Evolutionary conservation across 1,139 yeast species (phyloP), one percentile per base, ranked within the genome.

Genomic region (Taphrina pruni): DNA sequence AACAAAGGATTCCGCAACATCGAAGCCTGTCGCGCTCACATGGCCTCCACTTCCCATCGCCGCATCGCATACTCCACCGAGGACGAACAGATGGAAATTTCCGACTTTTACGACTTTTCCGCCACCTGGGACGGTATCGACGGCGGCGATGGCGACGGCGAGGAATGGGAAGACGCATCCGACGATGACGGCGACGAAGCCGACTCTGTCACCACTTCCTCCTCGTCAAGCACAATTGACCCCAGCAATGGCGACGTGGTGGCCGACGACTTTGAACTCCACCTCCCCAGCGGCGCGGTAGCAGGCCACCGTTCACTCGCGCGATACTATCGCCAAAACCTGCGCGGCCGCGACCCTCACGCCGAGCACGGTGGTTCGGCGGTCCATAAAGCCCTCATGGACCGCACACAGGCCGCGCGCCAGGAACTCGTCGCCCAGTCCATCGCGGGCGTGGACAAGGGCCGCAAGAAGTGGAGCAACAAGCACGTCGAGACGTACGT

Each of bases 21-120:
- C 48, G 96, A 90, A 76, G 90, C 97, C 70, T 94, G 90, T 7
- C 87, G 97, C 73, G 96, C 92, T 56, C 99, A 94, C 78, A 89
- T 93, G 91, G 76, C 83, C 7, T 84, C 89, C 26, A 94, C 94
- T 78, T 86, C 92, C 72, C 99, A 94, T 77, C 88, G 93, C 81
- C 85, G 86, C 77, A 84, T 94, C 70, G 98, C 99, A 0, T 95
- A 90, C 78, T 98, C 94, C 75, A 79, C 86, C 0, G 89, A 87
- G 71, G 89, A 89, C 70, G 96, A 94, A 76, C 88, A 88, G 77
- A 84, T 88, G 69, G 91, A 89, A 75, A 83, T 93, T 55, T 86
- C 95, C 0, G 89, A 88, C 66, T 94, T 88, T 76, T 94, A 94
- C 77, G 98, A 94, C 78, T 94, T 92, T 79, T 82, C 88, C 2